These are phyloP conservation scores for Candida maltosa DNA, from an alignment of 805 yeast genomes.

Conservation along the genomic window DNA sequence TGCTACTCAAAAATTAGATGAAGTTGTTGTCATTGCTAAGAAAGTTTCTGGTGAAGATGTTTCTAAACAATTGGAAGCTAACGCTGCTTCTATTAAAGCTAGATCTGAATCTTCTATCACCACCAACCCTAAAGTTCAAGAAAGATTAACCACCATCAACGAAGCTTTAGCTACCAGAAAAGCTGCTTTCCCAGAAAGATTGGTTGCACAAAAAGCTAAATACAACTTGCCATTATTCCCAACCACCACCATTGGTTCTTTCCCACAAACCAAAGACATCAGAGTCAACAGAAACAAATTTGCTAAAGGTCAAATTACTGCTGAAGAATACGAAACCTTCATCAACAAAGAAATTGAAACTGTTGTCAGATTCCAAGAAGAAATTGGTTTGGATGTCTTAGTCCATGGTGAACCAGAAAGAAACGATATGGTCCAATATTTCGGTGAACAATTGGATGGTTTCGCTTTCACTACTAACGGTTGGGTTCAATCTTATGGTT, in stretches of 20 bases:
- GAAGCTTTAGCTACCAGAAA: slow-evolving; percentile 79
- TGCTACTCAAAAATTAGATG: slow-evolving; percentile 92
- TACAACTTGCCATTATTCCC: slow-evolving; percentile 98
- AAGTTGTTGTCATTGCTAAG: slow-evolving; percentile 89
- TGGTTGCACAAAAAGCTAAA: slow-evolving; percentile 78
- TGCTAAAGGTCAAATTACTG: slow-evolving; percentile 92
- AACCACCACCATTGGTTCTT: slow-evolving; percentile 99
- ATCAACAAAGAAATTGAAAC: slow-evolving; percentile 94
- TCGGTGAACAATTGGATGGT: slow-evolving; percentile 98
- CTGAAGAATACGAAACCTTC: slow-evolving; percentile 93
- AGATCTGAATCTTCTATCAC: slow-evolving; percentile 87
- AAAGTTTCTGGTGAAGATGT: slow-evolving; percentile 83
- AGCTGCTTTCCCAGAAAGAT: slow-evolving; percentile 82
- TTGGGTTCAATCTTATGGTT: slow-evolving; percentile 99
- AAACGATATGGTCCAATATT: slow-evolving; percentile 99
- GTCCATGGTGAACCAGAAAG: slow-evolving; percentile 99
- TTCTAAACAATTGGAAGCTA: slow-evolving; percentile 72
- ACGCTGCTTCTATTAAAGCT: slow-evolving; percentile 80
- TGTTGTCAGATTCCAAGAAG: slow-evolving; percentile 98
- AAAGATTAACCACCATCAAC: slow-evolving; percentile 76
- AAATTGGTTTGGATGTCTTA: slow-evolving; percentile 94
- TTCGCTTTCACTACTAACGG: slow-evolving; percentile 98
- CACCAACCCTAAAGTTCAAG: slow-evolving; percentile 85
- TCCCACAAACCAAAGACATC: slow-evolving; percentile 99
- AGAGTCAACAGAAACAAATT: slow-evolving; percentile 98